Conservation (phyloP, 768 basidiomycete species). For the Amanita thiersii region DNA sequence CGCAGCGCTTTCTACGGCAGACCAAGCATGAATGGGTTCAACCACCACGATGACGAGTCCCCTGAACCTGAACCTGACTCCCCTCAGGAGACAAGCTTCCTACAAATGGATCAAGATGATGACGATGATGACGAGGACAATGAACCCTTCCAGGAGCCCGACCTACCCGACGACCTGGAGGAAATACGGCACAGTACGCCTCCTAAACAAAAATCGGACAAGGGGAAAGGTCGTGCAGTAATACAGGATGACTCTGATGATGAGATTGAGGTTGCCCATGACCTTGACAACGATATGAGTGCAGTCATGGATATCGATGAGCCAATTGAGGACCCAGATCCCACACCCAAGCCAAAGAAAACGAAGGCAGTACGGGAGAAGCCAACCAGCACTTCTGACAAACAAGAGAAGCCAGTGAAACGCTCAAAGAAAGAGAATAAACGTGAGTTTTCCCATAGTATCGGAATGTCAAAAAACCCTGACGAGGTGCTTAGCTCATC, state of each 20-base stretch:
- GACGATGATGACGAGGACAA: conserved; percentile 25
- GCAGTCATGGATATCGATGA: conserved; percentile 25
- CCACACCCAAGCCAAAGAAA: conserved; percentile 21
- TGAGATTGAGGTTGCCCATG: neutral
- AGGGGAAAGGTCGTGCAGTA: conserved; percentile 32
- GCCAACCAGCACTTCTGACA: conserved; percentile 13
- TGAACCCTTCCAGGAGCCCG: conserved; percentile 18
- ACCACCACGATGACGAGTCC: conserved; percentile 16
- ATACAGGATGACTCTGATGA: conserved; percentile 12
- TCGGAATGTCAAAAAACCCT: neutral
- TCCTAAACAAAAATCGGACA: conserved; percentile 16
- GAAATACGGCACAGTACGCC: conserved; percentile 11
- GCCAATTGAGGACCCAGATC: conserved; percentile 20
- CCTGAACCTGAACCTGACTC: conserved; percentile 16
- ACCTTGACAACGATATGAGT: conserved; percentile 16
- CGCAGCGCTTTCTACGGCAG: conserved; percentile 21
- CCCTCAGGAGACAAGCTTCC: conserved; percentile 35
- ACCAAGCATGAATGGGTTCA: conserved; percentile 15
- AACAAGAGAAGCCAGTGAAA: conserved; percentile 16
- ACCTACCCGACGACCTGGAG: conserved; percentile 14
- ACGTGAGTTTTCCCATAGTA: conserved; percentile 16
- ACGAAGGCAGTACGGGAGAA: conserved; percentile 18
- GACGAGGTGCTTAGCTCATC: conserved; percentile 18
- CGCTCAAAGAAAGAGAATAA: conserved; percentile 33
- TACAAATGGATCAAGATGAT: conserved; percentile 38